These are phyloP conservation scores for Ceratocystis ficicola DNA, from an alignment of 2,329 filamentous ascomycete genomes.

Conservation along the genomic window DNA sequence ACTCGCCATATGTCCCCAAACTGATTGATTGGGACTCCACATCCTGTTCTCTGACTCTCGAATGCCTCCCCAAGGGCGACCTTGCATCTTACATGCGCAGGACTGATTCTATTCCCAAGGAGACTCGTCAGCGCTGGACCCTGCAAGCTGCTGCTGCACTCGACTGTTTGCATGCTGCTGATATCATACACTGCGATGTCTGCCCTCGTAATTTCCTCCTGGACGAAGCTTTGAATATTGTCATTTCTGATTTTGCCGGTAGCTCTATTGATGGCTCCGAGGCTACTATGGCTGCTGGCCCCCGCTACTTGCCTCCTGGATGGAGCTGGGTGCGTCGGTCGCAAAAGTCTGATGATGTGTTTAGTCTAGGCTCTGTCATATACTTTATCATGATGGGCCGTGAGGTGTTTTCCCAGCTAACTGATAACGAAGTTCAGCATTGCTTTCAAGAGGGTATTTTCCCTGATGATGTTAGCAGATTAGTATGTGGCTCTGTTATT, in stretches of 20 bases:
- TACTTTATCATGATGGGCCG: constrained; percentile 30
- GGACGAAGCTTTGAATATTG: constrained; percentile 29
- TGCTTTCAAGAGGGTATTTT: constrained; percentile 26
- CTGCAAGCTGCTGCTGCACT: constrained; percentile 30
- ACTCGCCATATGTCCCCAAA: constrained; percentile 24
- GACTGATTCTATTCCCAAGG: constrained; percentile 20
- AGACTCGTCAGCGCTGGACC: constrained; percentile 27
- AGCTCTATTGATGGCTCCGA: constrained; percentile 25
- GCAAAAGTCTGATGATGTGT: constrained; percentile 28
- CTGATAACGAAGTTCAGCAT: constrained; percentile 27
- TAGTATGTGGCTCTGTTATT: constrained; percentile 27
- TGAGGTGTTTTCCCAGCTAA: constrained; percentile 27
- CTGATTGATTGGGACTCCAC: constrained; percentile 25
- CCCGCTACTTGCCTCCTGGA: constrained; percentile 25
- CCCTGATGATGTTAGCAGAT: constrained; percentile 25
- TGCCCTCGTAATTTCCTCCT: constrained; percentile 32
- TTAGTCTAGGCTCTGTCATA: constrained; percentile 29
- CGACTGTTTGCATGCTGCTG: constrained; percentile 29
- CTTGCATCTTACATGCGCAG: constrained; percentile 25
- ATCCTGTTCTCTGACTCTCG: constrained; percentile 25
- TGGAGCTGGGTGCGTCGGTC: constrained; percentile 26
- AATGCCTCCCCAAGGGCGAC: constrained; percentile 26
- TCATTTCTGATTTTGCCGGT: constrained; percentile 31
- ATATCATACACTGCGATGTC: constrained; percentile 33
- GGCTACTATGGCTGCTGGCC: constrained; percentile 24